Evolutionary conservation across 768 basidiomycete genomes (phyloP).

Genomic region (Lentinus tigrinus): DNA sequence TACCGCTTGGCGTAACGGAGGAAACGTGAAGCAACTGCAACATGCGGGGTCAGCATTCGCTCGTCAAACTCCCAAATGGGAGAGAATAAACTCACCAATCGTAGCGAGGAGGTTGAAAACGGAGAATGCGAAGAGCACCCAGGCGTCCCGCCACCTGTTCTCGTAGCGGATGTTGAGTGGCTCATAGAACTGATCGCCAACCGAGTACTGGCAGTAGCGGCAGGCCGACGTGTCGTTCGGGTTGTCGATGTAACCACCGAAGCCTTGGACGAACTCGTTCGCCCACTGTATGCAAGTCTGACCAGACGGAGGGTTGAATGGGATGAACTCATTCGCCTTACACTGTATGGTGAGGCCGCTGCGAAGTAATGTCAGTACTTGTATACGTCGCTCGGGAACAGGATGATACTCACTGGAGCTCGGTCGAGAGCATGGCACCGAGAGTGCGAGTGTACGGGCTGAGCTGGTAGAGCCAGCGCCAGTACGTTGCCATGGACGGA

Average conservation of each 20-base stretch:
- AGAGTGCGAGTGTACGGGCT: constrained; percentile 70
- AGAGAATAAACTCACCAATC: constrained; percentile 37
- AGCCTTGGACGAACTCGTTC: constrained; percentile 52
- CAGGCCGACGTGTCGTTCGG: constrained; percentile 58
- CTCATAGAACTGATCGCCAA: constrained; percentile 68
- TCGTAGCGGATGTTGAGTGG: constrained; percentile 67
- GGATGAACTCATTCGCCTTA: constrained; percentile 63
- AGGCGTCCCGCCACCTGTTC: constrained; percentile 67
- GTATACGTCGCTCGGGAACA: constrained; percentile 14
- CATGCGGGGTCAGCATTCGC: constrained; percentile 1
- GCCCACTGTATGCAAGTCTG: constrained; percentile 77
- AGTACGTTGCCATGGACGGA: constrained; percentile 61
- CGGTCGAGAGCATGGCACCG: constrained; percentile 73
- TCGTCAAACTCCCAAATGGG: not conserved
- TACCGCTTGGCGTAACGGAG: constrained; percentile 70
- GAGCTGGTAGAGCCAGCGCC: constrained; percentile 77
- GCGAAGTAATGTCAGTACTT: constrained; percentile 14
- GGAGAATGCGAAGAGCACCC: constrained; percentile 63
- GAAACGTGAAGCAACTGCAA: constrained; percentile 65
- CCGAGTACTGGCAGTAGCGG: constrained; percentile 67
- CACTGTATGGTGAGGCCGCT: constrained; percentile 67
- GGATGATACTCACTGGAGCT: constrained; percentile 52
- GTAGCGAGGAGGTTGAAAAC: constrained; percentile 71
- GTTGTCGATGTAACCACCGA: constrained; percentile 78
- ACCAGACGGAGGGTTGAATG: constrained; percentile 70